Base-by-base conservation (phyloP, 805 yeast genomes). In the Candida corydali region DNA sequence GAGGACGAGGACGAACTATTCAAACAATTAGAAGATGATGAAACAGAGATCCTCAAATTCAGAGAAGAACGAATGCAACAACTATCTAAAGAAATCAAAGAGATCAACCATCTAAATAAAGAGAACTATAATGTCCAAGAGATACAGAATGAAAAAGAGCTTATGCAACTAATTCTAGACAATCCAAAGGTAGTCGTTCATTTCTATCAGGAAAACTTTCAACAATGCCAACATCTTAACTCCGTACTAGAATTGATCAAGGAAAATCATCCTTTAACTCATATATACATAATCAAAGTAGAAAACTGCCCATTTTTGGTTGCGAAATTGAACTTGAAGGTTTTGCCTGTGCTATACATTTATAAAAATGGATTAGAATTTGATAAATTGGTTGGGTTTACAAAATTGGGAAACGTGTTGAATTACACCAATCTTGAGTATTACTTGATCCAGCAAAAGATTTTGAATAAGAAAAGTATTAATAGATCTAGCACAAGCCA, bases 271-370 rank as follows among this genome's bases (percentile, higher is more conserved):
- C 50, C 81, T 32, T 61, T 64, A 2, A 65, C 84, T 1, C 67
- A 65, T 39, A 75, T 82, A 40, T 55, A 72, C 15, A 66, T 73
- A 31, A 70, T 83, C 3, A 65, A 71, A 37, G 95, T 85, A 0
- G 73, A 66, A 24, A 61, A 72, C 26, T 83, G 89, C 1, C 88
- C 94, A 3, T 86, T 86, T 50, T 61, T 87, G 30, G 86, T 78
- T 4, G 60, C 76, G 2, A 78, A 76, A 50, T 66, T 87, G 26
- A 62, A 66, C 3, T 69, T 87, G 34, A 76, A 81, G 51, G 78
- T 82, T 8, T 63, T 86, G 4, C 96, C 96, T 0, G 80, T 79
- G 45, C 78, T 86, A 2, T 57, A 82, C 2, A 64, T 78, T 7
- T 86, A 80, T 50, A 62, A 60, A 9, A 62, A 72, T 25, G 89